phyloP scores from a whole-genome alignment of 2,329 filamentous ascomycete genomes.

The Colletotrichum ledebouriae region DNA sequence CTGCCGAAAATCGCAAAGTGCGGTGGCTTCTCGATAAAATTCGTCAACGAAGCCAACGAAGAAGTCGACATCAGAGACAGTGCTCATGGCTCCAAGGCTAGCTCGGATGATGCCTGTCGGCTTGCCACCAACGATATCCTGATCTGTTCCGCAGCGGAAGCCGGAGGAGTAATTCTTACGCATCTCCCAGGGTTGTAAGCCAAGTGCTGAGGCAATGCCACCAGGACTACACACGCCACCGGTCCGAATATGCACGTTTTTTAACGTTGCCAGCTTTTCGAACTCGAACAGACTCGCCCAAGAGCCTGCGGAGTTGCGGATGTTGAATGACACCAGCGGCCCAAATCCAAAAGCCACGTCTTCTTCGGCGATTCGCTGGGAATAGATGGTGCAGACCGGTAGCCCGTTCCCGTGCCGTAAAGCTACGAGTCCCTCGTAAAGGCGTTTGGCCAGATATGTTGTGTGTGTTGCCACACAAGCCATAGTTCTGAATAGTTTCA shows the following conservation, averaged over 20 bases:
- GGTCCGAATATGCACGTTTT: conserved; percentile 86
- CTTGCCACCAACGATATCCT: conserved; percentile 85
- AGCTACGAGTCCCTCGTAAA: conserved; percentile 69
- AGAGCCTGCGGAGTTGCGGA: conserved; percentile 75
- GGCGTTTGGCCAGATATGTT: conserved; percentile 68
- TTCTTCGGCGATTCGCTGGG: conserved; percentile 42
- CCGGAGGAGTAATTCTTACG: conserved; percentile 86
- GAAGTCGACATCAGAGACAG: conserved; percentile 75
- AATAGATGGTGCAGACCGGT: conserved; percentile 77
- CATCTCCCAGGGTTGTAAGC: conserved; percentile 84
- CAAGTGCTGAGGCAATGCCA: conserved; percentile 80
- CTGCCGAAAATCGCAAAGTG: conserved; percentile 13
- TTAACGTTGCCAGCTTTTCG: conserved; percentile 85
- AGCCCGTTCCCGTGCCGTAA: conserved; percentile 78
- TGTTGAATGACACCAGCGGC: conserved; percentile 86
- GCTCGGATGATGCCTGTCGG: conserved; percentile 89
- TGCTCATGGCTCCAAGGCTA: conserved; percentile 94
- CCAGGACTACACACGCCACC: conserved; percentile 95
- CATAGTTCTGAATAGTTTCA: conserved; percentile 79
- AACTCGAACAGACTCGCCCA: conserved; percentile 89
- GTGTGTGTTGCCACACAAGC: conserved; percentile 78
- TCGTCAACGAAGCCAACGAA: conserved; percentile 81
- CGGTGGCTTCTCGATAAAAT: conserved; percentile 66
- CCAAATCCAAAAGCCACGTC: conserved; percentile 64
- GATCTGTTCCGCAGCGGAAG: conserved; percentile 85